Evolutionary conservation across 1,139 yeast genomes (phyloP).

Genomic region (Yamadazyma kanchanaburiensis): DNA sequence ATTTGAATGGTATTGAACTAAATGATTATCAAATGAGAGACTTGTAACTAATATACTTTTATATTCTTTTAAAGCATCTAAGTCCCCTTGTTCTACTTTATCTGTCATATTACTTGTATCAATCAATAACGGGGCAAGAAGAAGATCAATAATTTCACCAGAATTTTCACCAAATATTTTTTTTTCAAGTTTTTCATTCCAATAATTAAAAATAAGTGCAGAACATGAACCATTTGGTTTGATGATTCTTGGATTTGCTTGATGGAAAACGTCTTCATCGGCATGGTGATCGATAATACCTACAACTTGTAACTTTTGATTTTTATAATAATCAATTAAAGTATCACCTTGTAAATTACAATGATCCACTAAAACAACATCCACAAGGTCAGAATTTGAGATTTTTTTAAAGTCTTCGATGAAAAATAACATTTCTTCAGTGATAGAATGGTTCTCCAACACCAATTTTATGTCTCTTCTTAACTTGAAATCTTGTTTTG

Average conservation of each 20-base stretch:
- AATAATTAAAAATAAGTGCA: constrained; percentile 64
- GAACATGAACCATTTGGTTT: constrained; percentile 74
- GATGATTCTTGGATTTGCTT: constrained; percentile 59
- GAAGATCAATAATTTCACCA: constrained; percentile 43
- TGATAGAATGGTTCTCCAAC: constrained; percentile 46
- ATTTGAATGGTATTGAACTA: constrained; percentile 21
- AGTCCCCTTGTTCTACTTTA: constrained; percentile 58
- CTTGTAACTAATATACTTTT: constrained; percentile 3
- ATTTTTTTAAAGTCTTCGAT: constrained; percentile 52
- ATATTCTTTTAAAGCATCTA: constrained; percentile 30
- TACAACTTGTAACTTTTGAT: constrained; percentile 33
- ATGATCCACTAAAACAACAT: constrained; percentile 76
- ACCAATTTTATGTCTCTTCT: constrained; percentile 68
- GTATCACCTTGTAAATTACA: constrained; percentile 61
- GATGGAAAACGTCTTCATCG: constrained; percentile 53
- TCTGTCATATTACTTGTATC: constrained; percentile 68
- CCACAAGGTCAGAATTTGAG: constrained; percentile 15
- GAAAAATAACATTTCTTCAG: constrained; percentile 52
- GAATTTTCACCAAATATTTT: constrained; percentile 15
- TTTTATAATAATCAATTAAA: constrained; percentile 19
- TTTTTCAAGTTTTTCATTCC: constrained; percentile 30
- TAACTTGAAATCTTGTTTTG: constrained; percentile 58
- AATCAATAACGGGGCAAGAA: constrained; percentile 64
- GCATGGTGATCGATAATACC: constrained; percentile 86
- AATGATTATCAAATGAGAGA: neutral